Conservation (phyloP, 805 yeast species). For the Candida maesae region DNA sequence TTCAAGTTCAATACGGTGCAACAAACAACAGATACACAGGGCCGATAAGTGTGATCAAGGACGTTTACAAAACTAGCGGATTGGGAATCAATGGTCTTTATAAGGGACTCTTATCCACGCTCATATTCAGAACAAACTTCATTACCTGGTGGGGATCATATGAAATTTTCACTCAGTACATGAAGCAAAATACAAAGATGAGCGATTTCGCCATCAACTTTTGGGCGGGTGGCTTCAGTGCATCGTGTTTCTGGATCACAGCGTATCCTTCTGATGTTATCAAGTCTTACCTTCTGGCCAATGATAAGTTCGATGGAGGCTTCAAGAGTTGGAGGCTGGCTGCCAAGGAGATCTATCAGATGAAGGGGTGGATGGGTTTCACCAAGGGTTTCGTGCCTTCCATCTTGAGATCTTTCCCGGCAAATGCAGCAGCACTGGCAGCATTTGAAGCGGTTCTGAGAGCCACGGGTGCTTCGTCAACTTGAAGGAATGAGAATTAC, state of each 20-base stretch:
- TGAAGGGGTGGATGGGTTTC: constrained; percentile 66
- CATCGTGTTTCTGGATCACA: constrained; percentile 82
- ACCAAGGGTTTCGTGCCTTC: constrained; percentile 80
- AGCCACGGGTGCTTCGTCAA: constrained; percentile 30
- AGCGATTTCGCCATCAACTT: constrained; percentile 72
- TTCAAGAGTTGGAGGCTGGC: constrained; percentile 73
- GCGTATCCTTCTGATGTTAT: constrained; percentile 90
- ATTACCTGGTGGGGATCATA: constrained; percentile 95
- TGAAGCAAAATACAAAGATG: constrained; percentile 60
- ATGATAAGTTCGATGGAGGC: constrained; percentile 65
- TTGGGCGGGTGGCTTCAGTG: constrained; percentile 90
- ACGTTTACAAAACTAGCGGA: constrained; percentile 48
- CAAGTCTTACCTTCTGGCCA: constrained; percentile 81
- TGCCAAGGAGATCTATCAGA: constrained; percentile 58
- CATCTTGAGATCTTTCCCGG: constrained; percentile 82
- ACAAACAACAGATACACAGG: constrained; percentile 64
- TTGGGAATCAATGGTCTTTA: constrained; percentile 69
- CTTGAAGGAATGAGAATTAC: too few species aligned
- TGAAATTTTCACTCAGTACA: constrained; percentile 68
- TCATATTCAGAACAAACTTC: constrained; percentile 84
- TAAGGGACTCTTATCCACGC: constrained; percentile 79
- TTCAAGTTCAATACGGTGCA: constrained; percentile 88
- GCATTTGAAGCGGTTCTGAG: constrained; percentile 86
- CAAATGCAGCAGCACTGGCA: constrained; percentile 89
- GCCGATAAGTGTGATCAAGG: constrained; percentile 70